phyloP scores from a whole-genome alignment of 371 early-diverging fungal genomes.

The Haplosporangium sp. region DNA sequence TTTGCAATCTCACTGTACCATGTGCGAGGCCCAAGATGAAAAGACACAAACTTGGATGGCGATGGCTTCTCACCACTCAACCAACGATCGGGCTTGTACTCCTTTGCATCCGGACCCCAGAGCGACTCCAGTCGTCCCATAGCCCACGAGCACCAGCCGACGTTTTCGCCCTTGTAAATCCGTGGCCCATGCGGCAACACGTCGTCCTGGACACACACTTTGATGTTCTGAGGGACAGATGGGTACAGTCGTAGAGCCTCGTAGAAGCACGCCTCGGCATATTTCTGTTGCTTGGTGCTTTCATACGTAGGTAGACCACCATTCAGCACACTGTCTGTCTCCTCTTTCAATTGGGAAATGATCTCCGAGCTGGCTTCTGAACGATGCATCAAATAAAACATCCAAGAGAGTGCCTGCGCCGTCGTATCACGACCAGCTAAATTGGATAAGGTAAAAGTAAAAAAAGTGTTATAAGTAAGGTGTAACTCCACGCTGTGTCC shows the following conservation, averaged over 20 bases:
- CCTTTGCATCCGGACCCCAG: constrained; percentile 70
- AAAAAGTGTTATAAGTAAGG: neutral
- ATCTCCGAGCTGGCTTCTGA: constrained; percentile 57
- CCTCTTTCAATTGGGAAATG: constrained; percentile 62
- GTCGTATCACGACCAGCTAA: constrained; percentile 74
- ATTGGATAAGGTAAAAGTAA: neutral
- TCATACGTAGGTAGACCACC: constrained; percentile 59
- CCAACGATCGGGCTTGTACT: constrained; percentile 74
- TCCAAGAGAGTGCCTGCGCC: constrained; percentile 78
- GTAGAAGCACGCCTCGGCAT: constrained; percentile 66
- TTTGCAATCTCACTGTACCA: constrained; percentile 21
- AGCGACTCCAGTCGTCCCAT: constrained; percentile 61
- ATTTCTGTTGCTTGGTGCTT: constrained; percentile 61
- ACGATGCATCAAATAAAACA: constrained; percentile 64
- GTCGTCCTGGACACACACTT: constrained; percentile 72
- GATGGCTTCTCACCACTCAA: constrained; percentile 58
- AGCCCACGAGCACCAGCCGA: constrained; percentile 61
- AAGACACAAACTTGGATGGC: constrained; percentile 26
- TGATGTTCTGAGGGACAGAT: constrained; percentile 74
- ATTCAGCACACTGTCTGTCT: constrained; percentile 57
- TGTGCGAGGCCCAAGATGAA: constrained; percentile 35
- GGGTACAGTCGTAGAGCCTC: constrained; percentile 80
- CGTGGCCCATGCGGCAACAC: constrained; percentile 73
- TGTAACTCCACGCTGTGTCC: neutral
- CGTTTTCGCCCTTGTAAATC: constrained; percentile 66